Percentiles rank a stretch among this genome's conserved stretches.
Conservation (phyloP, 805 yeast genomes). For the Schizosaccharomyces pombe region DNA sequence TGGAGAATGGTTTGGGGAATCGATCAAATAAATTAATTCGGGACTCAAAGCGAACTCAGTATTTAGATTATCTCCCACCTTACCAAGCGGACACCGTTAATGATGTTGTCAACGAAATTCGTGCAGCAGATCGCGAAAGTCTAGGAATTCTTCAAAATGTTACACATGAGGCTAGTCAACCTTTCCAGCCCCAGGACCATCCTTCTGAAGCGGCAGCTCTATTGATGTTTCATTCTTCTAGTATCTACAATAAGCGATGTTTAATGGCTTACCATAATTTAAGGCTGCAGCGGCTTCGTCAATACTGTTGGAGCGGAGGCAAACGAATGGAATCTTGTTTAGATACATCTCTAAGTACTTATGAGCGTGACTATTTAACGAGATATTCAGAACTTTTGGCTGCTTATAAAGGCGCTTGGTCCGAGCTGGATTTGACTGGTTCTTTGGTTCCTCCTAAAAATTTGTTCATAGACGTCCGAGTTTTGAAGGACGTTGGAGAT, state of each 20-base stretch:
- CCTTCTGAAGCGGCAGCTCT: conserved; percentile 16
- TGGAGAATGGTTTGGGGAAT: conserved; percentile 1
- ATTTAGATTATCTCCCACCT: conserved; percentile 39
- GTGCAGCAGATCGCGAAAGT: conserved; percentile 23
- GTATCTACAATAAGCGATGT: conserved; percentile 78
- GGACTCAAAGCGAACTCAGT: conserved; percentile 61
- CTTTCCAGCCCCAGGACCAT: conserved; percentile 10
- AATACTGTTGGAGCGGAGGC: conserved; percentile 37
- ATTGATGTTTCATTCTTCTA: conserved; percentile 42
- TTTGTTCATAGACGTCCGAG: conserved; percentile 83
- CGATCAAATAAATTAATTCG: conserved; percentile 32
- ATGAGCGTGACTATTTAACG: conserved; percentile 57
- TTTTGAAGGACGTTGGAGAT: conserved; percentile 83
- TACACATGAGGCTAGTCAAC: conserved; percentile 9
- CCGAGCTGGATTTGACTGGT: conserved; percentile 72
- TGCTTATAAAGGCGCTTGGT: conserved; percentile 52
- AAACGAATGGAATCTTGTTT: conserved; percentile 12
- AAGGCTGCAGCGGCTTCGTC: conserved; percentile 44
- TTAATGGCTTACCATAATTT: conserved; percentile 58
- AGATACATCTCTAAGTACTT: conserved; percentile 27
- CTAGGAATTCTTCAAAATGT: conserved; percentile 21
- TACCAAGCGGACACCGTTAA: conserved; percentile 53
- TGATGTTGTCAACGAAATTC: conserved; percentile 45
- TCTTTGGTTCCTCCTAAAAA: conserved; percentile 77
- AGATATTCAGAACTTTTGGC: conserved; percentile 48